phyloP scores from a whole-genome alignment of 768 basidiomycete genomes.

The Lentinula raphanica region DNA sequence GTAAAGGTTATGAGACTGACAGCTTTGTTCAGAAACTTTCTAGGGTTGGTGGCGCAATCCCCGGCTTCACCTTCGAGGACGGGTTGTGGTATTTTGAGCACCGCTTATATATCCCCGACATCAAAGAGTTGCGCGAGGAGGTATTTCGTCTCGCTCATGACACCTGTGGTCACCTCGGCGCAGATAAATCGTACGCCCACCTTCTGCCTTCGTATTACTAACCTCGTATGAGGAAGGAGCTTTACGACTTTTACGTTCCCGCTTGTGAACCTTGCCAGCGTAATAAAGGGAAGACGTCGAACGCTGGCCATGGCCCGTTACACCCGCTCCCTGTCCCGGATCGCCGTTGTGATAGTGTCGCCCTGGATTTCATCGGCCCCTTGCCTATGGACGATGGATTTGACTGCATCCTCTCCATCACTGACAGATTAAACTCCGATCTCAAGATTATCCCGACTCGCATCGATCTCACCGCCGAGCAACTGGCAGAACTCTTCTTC shows the following conservation, averaged over 20 bases:
- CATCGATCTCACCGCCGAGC: too few species aligned
- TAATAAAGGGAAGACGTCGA: slow-evolving; percentile 19
- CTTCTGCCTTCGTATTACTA: slow-evolving; percentile 12
- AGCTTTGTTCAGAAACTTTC: too few species aligned
- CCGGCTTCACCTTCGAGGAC: too few species aligned
- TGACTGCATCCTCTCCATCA: slow-evolving; percentile 17
- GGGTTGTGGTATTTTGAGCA: slow-evolving; percentile 5
- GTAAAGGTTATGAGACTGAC: too few species aligned
- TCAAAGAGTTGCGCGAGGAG: neutral
- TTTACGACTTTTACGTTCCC: slow-evolving; percentile 18
- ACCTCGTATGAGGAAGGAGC: slow-evolving; percentile 18
- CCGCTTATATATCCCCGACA: neutral
- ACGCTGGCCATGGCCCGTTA: slow-evolving; percentile 6
- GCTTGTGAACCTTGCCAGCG: slow-evolving; percentile 19
- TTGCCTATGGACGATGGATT: slow-evolving; percentile 15
- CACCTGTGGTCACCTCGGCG: slow-evolving; percentile 12
- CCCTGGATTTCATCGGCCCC: slow-evolving; percentile 22
- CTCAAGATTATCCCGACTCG: slow-evolving; percentile 14
- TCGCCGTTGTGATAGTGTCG: slow-evolving; percentile 5
- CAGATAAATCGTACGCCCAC: slow-evolving; percentile 12
- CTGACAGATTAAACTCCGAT: slow-evolving; percentile 12
- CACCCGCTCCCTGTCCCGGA: slow-evolving; percentile 19
- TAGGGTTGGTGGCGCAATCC: too few species aligned
- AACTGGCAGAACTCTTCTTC: too few species aligned
- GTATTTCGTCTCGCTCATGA: slow-evolving; percentile 14